These are phyloP conservation scores for Penicillium sp. DNA, from an alignment of 2,329 filamentous ascomycete genomes.

Conservation along the genomic window DNA sequence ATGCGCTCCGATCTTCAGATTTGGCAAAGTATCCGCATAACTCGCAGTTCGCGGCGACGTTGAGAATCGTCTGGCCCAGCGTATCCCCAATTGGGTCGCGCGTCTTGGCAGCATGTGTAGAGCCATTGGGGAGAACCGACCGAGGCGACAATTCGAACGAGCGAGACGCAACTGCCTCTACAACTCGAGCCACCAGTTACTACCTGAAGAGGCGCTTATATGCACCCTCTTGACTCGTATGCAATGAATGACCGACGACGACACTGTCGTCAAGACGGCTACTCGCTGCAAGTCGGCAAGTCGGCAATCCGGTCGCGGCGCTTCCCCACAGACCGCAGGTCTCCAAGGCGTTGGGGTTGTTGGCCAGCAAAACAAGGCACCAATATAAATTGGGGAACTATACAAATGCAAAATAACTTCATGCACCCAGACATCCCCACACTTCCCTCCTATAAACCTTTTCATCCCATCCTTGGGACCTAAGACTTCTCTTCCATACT, in stretches of 20 bases:
- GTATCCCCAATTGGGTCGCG: conserved; percentile 14
- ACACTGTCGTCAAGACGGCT: conserved; percentile 10
- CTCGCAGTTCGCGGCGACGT: conserved; percentile 30
- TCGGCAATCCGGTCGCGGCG: conserved; percentile 23
- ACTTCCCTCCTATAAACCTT: background rate
- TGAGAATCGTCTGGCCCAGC: conserved; percentile 32
- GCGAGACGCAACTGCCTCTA: background rate
- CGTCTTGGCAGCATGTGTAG: conserved; percentile 27
- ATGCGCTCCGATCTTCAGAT: conserved; percentile 67
- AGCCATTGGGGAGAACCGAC: conserved; percentile 15
- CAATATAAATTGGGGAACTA: background rate
- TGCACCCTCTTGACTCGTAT: background rate
- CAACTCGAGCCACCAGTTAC: background rate
- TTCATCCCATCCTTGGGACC: background rate
- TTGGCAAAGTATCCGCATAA: conserved; percentile 65
- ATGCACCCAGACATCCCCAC: background rate
- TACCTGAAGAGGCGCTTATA: background rate
- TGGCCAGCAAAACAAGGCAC: conserved; percentile 2
- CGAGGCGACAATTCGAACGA: background rate
- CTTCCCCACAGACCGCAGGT: conserved; percentile 14
- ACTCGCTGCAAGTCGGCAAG: conserved; percentile 14
- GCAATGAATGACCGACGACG: background rate
- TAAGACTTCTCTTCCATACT: background rate
- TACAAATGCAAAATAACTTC: background rate
- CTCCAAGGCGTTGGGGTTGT: background rate